Evolutionary conservation across 768 basidiomycete species (phyloP).

Genomic region (Phlebiopsis gigantea): DNA sequence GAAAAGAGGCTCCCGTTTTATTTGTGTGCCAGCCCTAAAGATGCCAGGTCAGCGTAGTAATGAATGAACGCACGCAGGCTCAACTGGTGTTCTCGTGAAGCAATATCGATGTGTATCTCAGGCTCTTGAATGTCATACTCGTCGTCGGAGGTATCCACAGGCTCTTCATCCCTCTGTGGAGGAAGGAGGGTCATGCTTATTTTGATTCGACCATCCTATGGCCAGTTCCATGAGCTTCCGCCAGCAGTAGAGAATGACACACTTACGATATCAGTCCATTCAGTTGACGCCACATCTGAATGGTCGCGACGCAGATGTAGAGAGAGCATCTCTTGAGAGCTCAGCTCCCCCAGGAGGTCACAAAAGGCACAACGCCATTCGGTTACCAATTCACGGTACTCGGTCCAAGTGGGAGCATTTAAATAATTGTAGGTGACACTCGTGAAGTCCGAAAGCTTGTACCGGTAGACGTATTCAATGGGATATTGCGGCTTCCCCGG

Average conservation of each 20-base stretch:
- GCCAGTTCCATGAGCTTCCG: not conserved
- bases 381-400: slow-evolving; percentile 12
- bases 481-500: not conserved
- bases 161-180: not conserved
- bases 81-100: no score
- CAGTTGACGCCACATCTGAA: slow-evolving; percentile 30
- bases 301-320: slow-evolving; percentile 52
- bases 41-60: no score
- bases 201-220: slow-evolving; percentile 3
- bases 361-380: slow-evolving; percentile 54
- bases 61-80: no score
- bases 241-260: not conserved
- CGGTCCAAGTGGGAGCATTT: slow-evolving; percentile 5
- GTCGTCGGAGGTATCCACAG: not conserved
- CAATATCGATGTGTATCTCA: no score
- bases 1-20: not conserved
- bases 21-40: no score
- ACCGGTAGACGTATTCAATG: slow-evolving; percentile 10
- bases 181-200: not conserved
- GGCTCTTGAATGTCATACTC: not conserved
- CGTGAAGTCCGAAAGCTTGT: slow-evolving; percentile 10
- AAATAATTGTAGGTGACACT: not conserved
- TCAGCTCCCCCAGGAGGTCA: slow-evolving; percentile 37
- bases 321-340: slow-evolving; percentile 36
- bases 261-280: slow-evolving; percentile 27